phyloP scores from a whole-genome alignment of 352 stramenopile genomes.

The Thalassiosira sp. region DNA sequence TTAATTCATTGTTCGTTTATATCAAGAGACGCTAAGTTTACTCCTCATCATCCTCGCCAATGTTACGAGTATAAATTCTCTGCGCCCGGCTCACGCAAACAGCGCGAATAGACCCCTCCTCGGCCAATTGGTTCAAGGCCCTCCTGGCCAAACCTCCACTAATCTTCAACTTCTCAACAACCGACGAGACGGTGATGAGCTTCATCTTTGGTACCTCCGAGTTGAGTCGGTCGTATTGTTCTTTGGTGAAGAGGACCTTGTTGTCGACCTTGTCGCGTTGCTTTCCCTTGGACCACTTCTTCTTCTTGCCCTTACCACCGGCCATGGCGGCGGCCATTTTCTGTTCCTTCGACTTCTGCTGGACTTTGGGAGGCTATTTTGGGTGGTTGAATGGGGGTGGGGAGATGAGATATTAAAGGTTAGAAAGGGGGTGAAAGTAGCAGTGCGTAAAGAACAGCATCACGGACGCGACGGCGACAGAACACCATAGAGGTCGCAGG shows the following conservation, averaged over 20 bases:
- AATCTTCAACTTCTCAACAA: conserved; percentile 99
- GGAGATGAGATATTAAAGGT: neutral
- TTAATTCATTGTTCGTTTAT: conserved; percentile 12
- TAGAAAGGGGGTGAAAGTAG: neutral
- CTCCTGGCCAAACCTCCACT: conserved; percentile 95
- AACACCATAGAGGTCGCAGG: too few relatives aligned
- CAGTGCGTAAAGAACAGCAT: too few relatives aligned
- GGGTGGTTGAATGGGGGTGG: neutral
- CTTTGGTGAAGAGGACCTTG: conserved; percentile 99
- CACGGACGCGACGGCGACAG: too few relatives aligned
- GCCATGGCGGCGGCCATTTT: conserved; percentile 99
- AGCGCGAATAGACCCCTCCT: conserved; percentile 94
- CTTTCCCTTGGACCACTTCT: conserved; percentile 99
- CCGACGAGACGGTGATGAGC: conserved; percentile 97
- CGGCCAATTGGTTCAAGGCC: conserved; percentile 94
- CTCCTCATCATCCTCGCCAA: conserved; percentile 78
- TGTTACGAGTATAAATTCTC: conserved; percentile 98
- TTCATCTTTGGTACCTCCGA: conserved; percentile 99
- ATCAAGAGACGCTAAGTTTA: conserved; percentile 50
- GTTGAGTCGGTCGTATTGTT: conserved; percentile 97
- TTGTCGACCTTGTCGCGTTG: conserved; percentile 99
- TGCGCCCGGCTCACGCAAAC: conserved; percentile 95
- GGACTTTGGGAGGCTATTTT: conserved; percentile 94
- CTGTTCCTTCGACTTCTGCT: conserved; percentile 99
- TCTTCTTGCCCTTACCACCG: conserved; percentile 99